A percentile compares a stretch with the other conserved stretches of the same genome.
Conservation (phyloP, 805 yeast genomes). For the Hanseniaspora clermontiae region DNA sequence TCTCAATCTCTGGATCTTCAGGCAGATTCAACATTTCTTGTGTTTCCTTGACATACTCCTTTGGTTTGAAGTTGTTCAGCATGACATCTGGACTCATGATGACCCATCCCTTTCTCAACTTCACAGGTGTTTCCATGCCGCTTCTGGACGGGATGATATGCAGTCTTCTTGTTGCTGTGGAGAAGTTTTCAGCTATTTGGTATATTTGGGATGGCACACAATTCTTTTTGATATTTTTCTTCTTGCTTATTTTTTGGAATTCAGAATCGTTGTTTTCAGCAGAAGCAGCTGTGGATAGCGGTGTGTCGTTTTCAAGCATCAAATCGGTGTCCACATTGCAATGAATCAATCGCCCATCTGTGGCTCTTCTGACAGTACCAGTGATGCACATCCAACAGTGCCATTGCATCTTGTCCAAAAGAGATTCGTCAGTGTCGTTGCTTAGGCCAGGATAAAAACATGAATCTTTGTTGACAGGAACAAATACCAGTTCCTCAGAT, state of each 20-base stretch:
- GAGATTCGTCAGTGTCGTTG: slow-evolving; percentile 34
- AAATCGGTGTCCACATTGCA: slow-evolving; percentile 88
- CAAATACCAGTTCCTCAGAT: slow-evolving; percentile 77
- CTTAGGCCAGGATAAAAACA: slow-evolving; percentile 48
- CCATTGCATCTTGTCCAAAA: slow-evolving; percentile 72
- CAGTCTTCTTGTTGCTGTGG: slow-evolving; percentile 65
- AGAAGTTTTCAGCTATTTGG: slow-evolving; percentile 75
- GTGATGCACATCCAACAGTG: slow-evolving; percentile 97
- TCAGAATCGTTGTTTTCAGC: neutral
- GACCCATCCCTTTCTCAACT: slow-evolving; percentile 80
- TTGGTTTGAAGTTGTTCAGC: slow-evolving; percentile 52
- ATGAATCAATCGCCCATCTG: slow-evolving; percentile 73
- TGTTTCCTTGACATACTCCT: slow-evolving; percentile 35
- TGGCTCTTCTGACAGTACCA: slow-evolving; percentile 79
- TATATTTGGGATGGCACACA: slow-evolving; percentile 68
- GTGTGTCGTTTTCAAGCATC: slow-evolving; percentile 43
- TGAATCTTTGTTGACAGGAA: slow-evolving; percentile 54
- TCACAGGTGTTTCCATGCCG: slow-evolving; percentile 51
- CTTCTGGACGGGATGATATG: slow-evolving; percentile 72
- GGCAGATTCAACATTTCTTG: slow-evolving; percentile 42
- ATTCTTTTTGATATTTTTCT: slow-evolving; percentile 25
- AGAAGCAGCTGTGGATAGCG: neutral
- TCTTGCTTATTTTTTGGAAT: neutral
- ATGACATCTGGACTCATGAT: slow-evolving; percentile 73
- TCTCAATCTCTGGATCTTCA: slow-evolving; percentile 59